These are phyloP conservation scores for Stephanodiscus triporus DNA, from an alignment of 108 stramenopile genomes.

Conservation along the genomic window DNA sequence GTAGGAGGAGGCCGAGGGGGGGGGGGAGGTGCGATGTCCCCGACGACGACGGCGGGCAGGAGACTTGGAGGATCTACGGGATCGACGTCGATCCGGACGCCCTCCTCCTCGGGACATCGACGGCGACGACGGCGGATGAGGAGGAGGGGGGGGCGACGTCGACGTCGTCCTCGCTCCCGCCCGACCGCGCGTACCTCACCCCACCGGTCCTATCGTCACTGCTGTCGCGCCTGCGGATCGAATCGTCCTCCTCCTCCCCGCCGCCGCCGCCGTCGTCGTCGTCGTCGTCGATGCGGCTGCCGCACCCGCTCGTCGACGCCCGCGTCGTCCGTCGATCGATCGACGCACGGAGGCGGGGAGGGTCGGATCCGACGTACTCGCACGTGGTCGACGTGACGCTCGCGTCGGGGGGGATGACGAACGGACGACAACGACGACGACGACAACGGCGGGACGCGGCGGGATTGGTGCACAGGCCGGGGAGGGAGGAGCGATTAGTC, in stretches of 20 bases:
- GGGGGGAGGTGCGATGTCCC: neutral
- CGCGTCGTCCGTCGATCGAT: conserved; percentile 78
- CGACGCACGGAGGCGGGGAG: conserved; percentile 67
- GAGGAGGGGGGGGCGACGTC: conserved; percentile 5
- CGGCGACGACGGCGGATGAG: neutral
- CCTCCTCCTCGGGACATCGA: conserved; percentile 18
- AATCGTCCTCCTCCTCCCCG: neutral
- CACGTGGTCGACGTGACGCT: conserved; percentile 76
- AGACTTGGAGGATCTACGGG: conserved; percentile 77
- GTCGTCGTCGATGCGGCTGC: conserved; percentile 18
- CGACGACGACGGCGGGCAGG: neutral
- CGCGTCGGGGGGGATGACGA: conserved; percentile 14
- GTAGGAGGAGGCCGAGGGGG: no score
- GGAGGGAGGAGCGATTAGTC: conserved; percentile 43
- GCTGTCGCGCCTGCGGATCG: conserved; percentile 34
- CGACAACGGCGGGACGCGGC: no score
- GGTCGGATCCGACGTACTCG: conserved; percentile 60
- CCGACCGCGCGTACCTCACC: conserved; percentile 47
- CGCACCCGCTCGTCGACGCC: conserved; percentile 46
- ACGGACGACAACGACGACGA: no score
- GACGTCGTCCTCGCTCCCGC: neutral
- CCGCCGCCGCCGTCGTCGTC: neutral
- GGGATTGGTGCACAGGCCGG: conserved; percentile 48
- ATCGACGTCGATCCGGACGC: conserved; percentile 73
- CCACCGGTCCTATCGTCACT: conserved; percentile 50